Evolutionary conservation across 1,284 basidiomycete genomes (phyloP), one percentile per base, ranked within the genome.

Genomic region (Ceratobasidium sp.): DNA sequence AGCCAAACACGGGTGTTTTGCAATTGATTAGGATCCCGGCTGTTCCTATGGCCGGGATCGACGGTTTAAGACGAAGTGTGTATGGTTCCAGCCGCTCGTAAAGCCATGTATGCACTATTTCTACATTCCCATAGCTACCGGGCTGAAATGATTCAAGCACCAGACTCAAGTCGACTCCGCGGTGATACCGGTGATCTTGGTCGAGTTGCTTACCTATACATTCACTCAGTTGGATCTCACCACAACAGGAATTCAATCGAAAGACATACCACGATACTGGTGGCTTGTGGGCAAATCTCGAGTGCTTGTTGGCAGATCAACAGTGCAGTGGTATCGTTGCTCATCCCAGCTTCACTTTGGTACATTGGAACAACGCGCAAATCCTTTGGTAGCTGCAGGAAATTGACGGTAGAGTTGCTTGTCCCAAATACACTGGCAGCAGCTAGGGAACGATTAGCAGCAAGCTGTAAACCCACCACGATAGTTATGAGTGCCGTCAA

Each of bases 301-400:
- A 64, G 70, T n/a, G 70, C 70, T 52, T 74, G 70, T 44, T 74
- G 70, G 44, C 30, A 52, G 30, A 52, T 74, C 41, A 46, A 46
- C 23, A 74, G 70, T n/a, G 18, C n/a, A 12, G 1, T 35, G 18
- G 69, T 59, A 3, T 7, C 5, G 30, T 74, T 64, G 14, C 54
- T 54, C 3, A 52, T 50, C 0, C 70, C 59, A 16, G 46, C 70
- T 33, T 74, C 44, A 35, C n/a, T 50, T 20, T 44, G 41, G 46
- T 64, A 74, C 59, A 74, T 64, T 5, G 70, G 59, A 18, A 74
- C 70, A 10, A 74, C 46, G 59, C 59, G 64, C 27, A 52, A 41
- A 5, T 27, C 35, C 30, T 38, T 62, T 20, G 70, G 59, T 30
- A 64, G 30, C 2, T 38, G 20, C 14, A 74, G 20, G 44, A 73